phyloP scores from a whole-genome alignment of 306 rosid genomes.

The Glycine soja region DNA sequence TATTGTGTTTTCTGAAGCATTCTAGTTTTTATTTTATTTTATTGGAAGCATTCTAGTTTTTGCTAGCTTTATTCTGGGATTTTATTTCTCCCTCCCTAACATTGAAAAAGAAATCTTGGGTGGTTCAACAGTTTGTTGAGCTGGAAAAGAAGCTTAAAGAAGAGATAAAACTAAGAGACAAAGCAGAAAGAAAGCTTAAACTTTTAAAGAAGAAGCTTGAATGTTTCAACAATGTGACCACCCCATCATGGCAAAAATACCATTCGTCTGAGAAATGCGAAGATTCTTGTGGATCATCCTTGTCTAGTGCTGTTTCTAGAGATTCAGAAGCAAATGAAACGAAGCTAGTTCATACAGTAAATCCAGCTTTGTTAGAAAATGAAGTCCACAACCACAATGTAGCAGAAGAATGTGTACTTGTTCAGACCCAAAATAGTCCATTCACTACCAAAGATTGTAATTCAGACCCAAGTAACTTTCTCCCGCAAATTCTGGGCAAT shows the following conservation, averaged over 20 bases:
- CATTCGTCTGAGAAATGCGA: neutral
- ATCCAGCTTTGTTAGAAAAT: neutral
- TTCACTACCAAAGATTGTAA: neutral
- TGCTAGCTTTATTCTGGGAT: neutral
- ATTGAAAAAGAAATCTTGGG: too few species aligned
- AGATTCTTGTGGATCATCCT: neutral
- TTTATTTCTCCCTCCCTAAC: neutral
- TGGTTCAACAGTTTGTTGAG: conserved; percentile 9
- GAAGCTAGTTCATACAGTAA: neutral
- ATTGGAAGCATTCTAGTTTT: neutral
- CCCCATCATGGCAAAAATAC: neutral
- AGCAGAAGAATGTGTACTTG: neutral
- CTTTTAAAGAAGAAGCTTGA: conserved; percentile 18
- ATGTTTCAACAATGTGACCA: neutral
- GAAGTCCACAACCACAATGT: conserved; percentile 1
- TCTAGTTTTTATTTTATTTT: neutral
- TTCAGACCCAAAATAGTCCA: neutral
- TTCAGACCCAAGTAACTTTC: neutral
- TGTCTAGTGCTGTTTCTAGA: neutral
- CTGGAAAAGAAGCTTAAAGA: conserved; percentile 17
- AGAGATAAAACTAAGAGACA: conserved; percentile 18
- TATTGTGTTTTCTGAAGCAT: neutral
- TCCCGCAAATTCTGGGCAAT: neutral
- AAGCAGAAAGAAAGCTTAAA: conserved; percentile 19
- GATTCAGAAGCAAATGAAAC: neutral